Base-by-base conservation (phyloP, 2,329 filamentous ascomycete species). In the Taxawa tesnikishii region DNA sequence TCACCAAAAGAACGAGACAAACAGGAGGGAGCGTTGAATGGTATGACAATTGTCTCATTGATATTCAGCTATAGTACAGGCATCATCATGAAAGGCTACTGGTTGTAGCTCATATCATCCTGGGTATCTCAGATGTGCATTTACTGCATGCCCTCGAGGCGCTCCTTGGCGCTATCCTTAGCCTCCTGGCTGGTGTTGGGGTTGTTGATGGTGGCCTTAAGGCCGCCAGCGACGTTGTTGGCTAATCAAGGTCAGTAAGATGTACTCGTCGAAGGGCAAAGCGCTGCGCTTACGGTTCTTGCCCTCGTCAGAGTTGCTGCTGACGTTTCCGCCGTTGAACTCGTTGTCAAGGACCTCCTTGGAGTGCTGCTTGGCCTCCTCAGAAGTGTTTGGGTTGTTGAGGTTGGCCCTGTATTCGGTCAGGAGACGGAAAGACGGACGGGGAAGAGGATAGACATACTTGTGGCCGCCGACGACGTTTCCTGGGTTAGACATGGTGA, bases 291-390 rank as follows among this genome's bases (percentile, higher is more conserved):
- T n/a, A n/a, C n/a, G n/a, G 12, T 34, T 16, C 28, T 39, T 39
- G 23, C 26, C 38, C 15, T 39, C 37, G 16, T 37, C 36, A 9
- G 33, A 32, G 32, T 32, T 50, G 23, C 53, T 37, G 19, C 59
- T 51, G 31, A 60, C 48, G 3, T 56, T 56, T 2, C 8, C 19
- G 19, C 19, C 19, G 19, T 8, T 23, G 19, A n/a, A 23, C 19
- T 23, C n/a, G 19, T 23, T 8, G 8, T 72, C 58, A 32, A 74
- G 63, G 6, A 72, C 54, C 24, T 65, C 49, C 37, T 58, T 59
- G 34, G 68, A 72, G 54, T 70, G 59, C 48, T 71, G 48, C 60
- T 73, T 73, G 36, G 68, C 54, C 49, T 70, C 65, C 31, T 69
- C 47, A 0, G 67, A 71, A 33, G 60, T 63, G 50, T 70, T 54